Evolutionary conservation across 352 stramenopile genomes (phyloP).

Genomic region (Phytophthora europaea): DNA sequence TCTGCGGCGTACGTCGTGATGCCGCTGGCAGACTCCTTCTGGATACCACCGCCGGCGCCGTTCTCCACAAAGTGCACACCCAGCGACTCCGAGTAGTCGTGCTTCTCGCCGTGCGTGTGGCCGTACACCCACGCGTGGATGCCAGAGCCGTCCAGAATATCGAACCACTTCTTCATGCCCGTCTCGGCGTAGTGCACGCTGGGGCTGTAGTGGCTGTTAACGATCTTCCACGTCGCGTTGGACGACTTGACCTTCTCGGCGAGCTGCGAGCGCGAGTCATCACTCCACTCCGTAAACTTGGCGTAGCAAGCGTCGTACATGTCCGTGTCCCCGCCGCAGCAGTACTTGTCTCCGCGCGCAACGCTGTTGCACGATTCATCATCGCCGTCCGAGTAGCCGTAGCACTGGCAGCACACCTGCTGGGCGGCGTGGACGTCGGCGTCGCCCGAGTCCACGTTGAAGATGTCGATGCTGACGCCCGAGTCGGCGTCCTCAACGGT

Average conservation of each 20-base stretch:
- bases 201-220: slow-evolving; percentile 77
- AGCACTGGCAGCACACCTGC: slow-evolving; percentile 76
- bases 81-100: slow-evolving; percentile 69
- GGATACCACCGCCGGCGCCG: slow-evolving; percentile 77
- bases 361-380: slow-evolving; percentile 55
- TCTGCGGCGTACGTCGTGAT: slow-evolving; percentile 62
- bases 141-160: slow-evolving; percentile 48
- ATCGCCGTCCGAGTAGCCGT: slow-evolving; percentile 59
- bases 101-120: slow-evolving; percentile 80
- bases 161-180: slow-evolving; percentile 59
- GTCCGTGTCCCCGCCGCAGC: slow-evolving; percentile 59
- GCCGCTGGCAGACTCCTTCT: slow-evolving; percentile 79
- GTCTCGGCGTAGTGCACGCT: slow-evolving; percentile 58
- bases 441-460: slow-evolving; percentile 73
- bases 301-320: slow-evolving; percentile 68
- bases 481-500: slow-evolving; percentile 46
- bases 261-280: slow-evolving; percentile 67
- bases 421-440: slow-evolving; percentile 60
- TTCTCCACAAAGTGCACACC: slow-evolving; percentile 85
- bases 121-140: slow-evolving; percentile 60
- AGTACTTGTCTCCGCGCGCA: slow-evolving; percentile 59
- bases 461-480: slow-evolving; percentile 72
- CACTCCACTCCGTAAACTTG: slow-evolving; percentile 69
- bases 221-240: slow-evolving; percentile 74
- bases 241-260: slow-evolving; percentile 53